phyloP scores from a whole-genome alignment of 106 monocot species.

The Ottelia alismoides region DNA sequence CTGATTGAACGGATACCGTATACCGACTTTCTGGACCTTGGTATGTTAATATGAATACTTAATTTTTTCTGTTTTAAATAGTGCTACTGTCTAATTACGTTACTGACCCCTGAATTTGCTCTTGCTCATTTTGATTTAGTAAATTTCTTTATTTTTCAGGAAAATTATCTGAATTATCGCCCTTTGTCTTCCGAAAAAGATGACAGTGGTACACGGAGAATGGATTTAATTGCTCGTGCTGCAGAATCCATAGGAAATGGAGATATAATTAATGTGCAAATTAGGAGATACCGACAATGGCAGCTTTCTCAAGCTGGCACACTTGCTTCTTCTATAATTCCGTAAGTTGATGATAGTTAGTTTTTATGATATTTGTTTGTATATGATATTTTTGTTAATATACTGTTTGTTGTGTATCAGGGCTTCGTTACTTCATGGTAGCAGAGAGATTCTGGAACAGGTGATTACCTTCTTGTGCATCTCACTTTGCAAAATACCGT shows the following conservation, averaged over 20 bases:
- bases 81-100: no score
- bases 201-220: conserved; percentile 79
- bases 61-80: no score
- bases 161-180: conserved; percentile 98
- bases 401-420: conserved; percentile 15
- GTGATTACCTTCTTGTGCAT: no score
- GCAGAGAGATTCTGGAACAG: conserved; percentile 61
- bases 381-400: not conserved
- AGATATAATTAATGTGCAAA: conserved; percentile 89
- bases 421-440: conserved; percentile 84
- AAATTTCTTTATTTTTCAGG: no score
- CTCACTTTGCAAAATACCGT: no score
- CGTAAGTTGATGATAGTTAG: conserved; percentile 36
- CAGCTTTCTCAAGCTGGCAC: conserved; percentile 82
- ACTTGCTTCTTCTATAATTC: conserved; percentile 82
- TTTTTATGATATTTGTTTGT: not conserved
- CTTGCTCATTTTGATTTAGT: no score
- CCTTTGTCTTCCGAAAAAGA: conserved; percentile 58
- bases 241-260: conserved; percentile 89
- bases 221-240: conserved; percentile 66
- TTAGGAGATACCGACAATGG: conserved; percentile 96
- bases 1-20: no score
- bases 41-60: no score
- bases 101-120: no score
- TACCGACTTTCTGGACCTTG: no score